Evolutionary conservation across 2,329 filamentous ascomycete species (phyloP).

Genomic region (Ceratocystis cubensis): DNA sequence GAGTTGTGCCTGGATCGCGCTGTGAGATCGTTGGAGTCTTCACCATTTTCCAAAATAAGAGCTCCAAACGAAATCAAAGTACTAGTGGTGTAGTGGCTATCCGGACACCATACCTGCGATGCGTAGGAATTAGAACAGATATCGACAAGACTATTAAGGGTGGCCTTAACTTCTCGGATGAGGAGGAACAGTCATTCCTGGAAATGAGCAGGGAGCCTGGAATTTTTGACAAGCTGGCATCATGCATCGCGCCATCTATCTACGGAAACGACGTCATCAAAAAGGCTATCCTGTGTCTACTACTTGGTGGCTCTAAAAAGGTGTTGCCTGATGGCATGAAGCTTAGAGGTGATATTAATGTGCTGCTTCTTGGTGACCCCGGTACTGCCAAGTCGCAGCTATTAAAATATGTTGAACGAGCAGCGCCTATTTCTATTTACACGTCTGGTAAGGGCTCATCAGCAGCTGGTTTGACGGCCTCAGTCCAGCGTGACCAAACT

Average conservation of each 20-base stretch:
- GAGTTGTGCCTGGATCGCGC: slow-evolving; percentile 85
- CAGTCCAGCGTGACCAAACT: slow-evolving; percentile 81
- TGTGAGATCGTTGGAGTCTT: slow-evolving; percentile 96
- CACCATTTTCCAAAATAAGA: slow-evolving; percentile 93
- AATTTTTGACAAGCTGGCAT: slow-evolving; percentile 79
- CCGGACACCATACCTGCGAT: slow-evolving; percentile 83
- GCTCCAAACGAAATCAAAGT: slow-evolving; percentile 55
- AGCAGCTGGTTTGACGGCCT: slow-evolving; percentile 91
- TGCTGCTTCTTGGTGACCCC: slow-evolving; percentile 87
- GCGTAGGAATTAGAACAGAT: slow-evolving; percentile 84
- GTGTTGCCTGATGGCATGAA: slow-evolving; percentile 97
- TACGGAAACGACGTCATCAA: slow-evolving; percentile 96
- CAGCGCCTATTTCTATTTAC: slow-evolving; percentile 92
- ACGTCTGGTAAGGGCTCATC: slow-evolving; percentile 97
- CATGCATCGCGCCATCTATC: slow-evolving; percentile 92
- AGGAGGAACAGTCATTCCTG: slow-evolving; percentile 91
- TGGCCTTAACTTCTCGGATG: slow-evolving; percentile 71
- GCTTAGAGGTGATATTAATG: slow-evolving; percentile 94
- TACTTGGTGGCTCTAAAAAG: slow-evolving; percentile 94
- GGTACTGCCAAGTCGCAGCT: slow-evolving; percentile 97
- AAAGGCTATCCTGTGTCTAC: slow-evolving; percentile 85
- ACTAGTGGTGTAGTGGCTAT: slow-evolving; percentile 79
- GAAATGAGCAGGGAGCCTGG: slow-evolving; percentile 85
- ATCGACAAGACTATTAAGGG: slow-evolving; percentile 82
- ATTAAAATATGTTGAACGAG: slow-evolving; percentile 94